Evolutionary conservation across 2,329 filamentous ascomycete species (phyloP).

Genomic region (Arthrinium puccinioides): DNA sequence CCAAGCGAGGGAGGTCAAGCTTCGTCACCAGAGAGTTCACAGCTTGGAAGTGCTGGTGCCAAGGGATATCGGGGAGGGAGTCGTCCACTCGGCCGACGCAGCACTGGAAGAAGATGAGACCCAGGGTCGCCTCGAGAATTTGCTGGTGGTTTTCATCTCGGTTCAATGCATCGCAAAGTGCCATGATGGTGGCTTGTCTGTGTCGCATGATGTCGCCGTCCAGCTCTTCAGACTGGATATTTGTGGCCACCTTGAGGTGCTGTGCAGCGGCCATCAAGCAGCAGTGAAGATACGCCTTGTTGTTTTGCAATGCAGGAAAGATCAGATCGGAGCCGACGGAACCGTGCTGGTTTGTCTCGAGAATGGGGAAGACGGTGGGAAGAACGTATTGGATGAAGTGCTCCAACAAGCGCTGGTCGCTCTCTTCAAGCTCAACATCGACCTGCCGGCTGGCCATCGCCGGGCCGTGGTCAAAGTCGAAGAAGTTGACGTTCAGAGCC

Average conservation of each 20-base stretch:
- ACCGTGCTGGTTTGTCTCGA: slow-evolving; percentile 84
- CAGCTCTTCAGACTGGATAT: slow-evolving; percentile 62
- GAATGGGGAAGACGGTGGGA: slow-evolving; percentile 82
- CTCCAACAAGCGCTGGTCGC: slow-evolving; percentile 77
- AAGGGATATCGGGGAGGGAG: slow-evolving; percentile 81
- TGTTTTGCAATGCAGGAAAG: slow-evolving; percentile 79
- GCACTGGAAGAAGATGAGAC: slow-evolving; percentile 95
- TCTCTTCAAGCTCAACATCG: slow-evolving; percentile 77
- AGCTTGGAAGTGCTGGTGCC: slow-evolving; percentile 95
- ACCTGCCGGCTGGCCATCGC: slow-evolving; percentile 58
- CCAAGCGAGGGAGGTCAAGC: slow-evolving; percentile 67
- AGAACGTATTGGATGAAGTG: slow-evolving; percentile 88
- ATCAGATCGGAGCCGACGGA: slow-evolving; percentile 76
- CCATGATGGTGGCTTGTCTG: slow-evolving; percentile 78
- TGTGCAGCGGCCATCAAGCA: slow-evolving; percentile 90
- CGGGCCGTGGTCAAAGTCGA: slow-evolving; percentile 69
- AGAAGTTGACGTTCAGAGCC: slow-evolving; percentile 68
- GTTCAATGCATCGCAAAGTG: slow-evolving; percentile 75
- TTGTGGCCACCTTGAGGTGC: slow-evolving; percentile 76
- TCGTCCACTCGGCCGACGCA: slow-evolving; percentile 83
- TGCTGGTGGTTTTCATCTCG: slow-evolving; percentile 76
- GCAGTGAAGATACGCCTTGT: slow-evolving; percentile 91
- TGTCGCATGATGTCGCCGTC: slow-evolving; percentile 90
- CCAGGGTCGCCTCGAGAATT: slow-evolving; percentile 86
- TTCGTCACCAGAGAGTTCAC: slow-evolving; percentile 79